Percentiles rank a stretch among this genome's conserved stretches.
Evolutionary conservation across 306 rosid genomes (phyloP).

Genomic region (Parietaria judaica): DNA sequence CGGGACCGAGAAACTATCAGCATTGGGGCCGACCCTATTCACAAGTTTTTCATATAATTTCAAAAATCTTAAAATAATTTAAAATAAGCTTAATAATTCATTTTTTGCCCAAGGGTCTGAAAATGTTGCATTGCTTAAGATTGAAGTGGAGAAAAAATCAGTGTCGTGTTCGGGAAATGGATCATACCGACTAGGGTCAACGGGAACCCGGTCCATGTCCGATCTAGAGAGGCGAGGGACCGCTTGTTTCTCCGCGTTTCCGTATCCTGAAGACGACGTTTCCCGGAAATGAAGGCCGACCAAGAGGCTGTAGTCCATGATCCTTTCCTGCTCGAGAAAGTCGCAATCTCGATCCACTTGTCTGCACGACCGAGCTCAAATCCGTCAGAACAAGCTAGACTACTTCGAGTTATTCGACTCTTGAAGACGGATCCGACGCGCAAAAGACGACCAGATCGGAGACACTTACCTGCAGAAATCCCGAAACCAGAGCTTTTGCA

Average conservation of each 20-base stretch:
- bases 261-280: slow-evolving; percentile 32
- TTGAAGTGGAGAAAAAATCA: no score
- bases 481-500: slow-evolving; percentile 73
- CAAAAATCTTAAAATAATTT: neutral
- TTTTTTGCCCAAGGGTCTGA: neutral
- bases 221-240: slow-evolving; percentile 34
- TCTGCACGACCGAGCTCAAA: slow-evolving; percentile 37
- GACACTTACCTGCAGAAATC: slow-evolving; percentile 68
- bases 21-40: neutral
- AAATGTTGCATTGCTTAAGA: no score
- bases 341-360: slow-evolving; percentile 92
- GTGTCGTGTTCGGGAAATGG: no score
- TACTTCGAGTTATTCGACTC: no score
- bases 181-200: slow-evolving; percentile 52
- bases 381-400: neutral
- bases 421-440: no score
- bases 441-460: neutral
- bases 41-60: no score
- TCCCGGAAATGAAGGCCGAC: slow-evolving; percentile 87
- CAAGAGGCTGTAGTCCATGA: slow-evolving; percentile 95
- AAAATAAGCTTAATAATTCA: neutral
- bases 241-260: slow-evolving; percentile 4
- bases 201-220: slow-evolving; percentile 33
- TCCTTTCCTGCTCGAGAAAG: slow-evolving; percentile 87
- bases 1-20: neutral